phyloP scores from a whole-genome alignment of 2,329 filamentous ascomycete genomes.

The Seiridium unicorne region DNA sequence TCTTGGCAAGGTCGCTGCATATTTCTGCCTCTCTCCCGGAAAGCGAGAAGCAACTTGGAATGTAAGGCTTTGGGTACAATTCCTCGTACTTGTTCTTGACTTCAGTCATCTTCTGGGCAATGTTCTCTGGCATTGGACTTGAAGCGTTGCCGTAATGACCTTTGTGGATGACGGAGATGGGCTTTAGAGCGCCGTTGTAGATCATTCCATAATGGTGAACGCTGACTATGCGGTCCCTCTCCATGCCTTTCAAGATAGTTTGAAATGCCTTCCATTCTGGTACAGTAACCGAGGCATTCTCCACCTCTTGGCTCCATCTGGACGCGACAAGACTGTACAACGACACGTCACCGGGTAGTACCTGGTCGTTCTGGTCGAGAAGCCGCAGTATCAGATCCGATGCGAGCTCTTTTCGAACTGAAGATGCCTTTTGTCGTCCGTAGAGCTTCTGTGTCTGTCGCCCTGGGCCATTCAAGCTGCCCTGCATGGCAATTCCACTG shows the following conservation, averaged over 20 bases:
- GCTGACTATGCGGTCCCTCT: not conserved
- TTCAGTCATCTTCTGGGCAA: not conserved
- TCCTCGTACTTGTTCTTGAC: conserved; percentile 10
- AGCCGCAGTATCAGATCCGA: conserved; percentile 19
- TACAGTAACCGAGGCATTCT: conserved; percentile 29
- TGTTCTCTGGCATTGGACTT: not conserved
- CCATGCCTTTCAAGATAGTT: conserved; percentile 24
- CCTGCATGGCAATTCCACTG: too few species aligned
- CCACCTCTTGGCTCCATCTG: conserved; percentile 42
- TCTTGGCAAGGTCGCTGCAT: not conserved
- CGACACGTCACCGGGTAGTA: conserved; percentile 49
- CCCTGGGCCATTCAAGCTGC: too few species aligned
- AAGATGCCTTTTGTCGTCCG: not conserved
- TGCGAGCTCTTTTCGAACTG: not conserved
- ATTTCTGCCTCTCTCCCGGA: not conserved
- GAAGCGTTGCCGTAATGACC: not conserved
- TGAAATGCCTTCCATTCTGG: conserved; percentile 29
- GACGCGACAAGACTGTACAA: conserved; percentile 47
- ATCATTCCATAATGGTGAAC: conserved; percentile 1
- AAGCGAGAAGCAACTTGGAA: conserved; percentile 6
- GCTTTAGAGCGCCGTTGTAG: not conserved
- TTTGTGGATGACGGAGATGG: conserved; percentile 5
- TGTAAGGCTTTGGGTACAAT: conserved; percentile 9
- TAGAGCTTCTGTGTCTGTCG: not conserved
- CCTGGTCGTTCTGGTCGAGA: conserved; percentile 39